phyloP scores from a whole-genome alignment of 2,329 filamentous ascomycete species.

The Aureobasidium sp. region DNA sequence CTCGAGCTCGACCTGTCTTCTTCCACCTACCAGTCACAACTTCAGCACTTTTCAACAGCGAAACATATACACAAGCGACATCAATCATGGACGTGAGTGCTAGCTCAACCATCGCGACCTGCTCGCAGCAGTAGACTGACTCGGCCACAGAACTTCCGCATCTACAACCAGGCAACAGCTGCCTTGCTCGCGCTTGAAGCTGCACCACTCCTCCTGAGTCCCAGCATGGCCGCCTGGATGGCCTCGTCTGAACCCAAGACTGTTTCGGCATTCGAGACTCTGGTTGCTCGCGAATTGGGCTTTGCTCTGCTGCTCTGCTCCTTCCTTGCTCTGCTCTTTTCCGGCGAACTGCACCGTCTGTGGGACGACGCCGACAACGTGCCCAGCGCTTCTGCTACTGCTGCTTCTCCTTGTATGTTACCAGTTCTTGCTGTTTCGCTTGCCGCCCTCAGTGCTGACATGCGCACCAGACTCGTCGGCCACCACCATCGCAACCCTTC shows the following conservation, averaged over 20 bases:
- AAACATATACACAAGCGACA: background rate
- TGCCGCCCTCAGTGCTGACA: background rate
- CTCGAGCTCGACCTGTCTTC: background rate
- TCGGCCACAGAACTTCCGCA: conserved; percentile 31
- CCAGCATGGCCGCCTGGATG: conserved; percentile 50
- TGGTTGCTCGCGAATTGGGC: conserved; percentile 38
- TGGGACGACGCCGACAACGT: conserved; percentile 5
- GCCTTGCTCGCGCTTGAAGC: conserved; percentile 32
- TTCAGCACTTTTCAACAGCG: background rate
- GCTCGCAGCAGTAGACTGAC: background rate
- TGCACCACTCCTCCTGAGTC: conserved; percentile 46
- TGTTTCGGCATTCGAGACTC: conserved; percentile 21
- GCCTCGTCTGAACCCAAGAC: conserved; percentile 52
- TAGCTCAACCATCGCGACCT: background rate
- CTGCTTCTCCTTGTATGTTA: conserved; percentile 5
- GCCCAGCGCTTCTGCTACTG: background rate
- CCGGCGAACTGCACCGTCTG: conserved; percentile 36
- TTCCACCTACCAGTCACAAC: background rate
- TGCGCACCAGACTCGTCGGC: conserved; percentile 44
- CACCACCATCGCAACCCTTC: conserved; percentile 54
- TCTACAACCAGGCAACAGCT: conserved; percentile 34
- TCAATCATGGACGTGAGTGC: conserved; percentile 1
- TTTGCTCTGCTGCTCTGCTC: conserved; percentile 56
- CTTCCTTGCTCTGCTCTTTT: conserved; percentile 53
- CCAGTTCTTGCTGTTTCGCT: background rate